A percentile compares a stretch with the other conserved stretches of the same genome.
These are phyloP conservation scores for Chrysoporthe cubensis DNA, from an alignment of 2,329 filamentous ascomycete species.

Conservation along the genomic window DNA sequence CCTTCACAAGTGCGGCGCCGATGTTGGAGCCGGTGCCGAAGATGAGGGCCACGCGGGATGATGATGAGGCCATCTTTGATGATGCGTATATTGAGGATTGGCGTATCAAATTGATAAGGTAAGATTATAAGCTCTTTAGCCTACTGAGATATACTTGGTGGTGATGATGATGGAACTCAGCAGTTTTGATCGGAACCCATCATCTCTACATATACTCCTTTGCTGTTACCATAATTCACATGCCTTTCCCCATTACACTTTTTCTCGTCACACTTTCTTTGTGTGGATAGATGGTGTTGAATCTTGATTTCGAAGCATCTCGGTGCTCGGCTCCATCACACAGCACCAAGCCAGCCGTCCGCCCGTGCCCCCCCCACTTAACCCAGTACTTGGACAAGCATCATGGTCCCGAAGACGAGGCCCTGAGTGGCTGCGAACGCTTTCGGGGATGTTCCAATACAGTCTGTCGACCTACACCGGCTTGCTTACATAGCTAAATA, in stretches of 20 bases:
- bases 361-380: too few relatives aligned
- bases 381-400: too few relatives aligned
- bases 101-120: background rate
- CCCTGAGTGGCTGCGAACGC: too few relatives aligned
- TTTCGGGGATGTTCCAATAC: too few relatives aligned
- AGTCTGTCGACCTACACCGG: too few relatives aligned
- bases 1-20: slow-evolving; percentile 24
- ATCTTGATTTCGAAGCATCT: slow-evolving; percentile 11
- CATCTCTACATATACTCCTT: background rate
- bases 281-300: too few relatives aligned
- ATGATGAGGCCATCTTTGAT: slow-evolving; percentile 2
- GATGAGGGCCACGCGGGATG: slow-evolving; percentile 25
- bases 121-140: background rate
- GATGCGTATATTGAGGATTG: background rate
- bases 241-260: too few relatives aligned
- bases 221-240: background rate
- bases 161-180: background rate
- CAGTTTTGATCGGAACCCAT: background rate
- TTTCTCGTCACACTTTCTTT: too few relatives aligned
- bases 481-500: background rate
- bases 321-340: background rate
- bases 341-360: too few relatives aligned
- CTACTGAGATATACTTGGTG: background rate
- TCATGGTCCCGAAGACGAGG: too few relatives aligned
- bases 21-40: slow-evolving; percentile 29